phyloP scores from a whole-genome alignment of 1,284 basidiomycete species.

The Inonotus obliquus region DNA sequence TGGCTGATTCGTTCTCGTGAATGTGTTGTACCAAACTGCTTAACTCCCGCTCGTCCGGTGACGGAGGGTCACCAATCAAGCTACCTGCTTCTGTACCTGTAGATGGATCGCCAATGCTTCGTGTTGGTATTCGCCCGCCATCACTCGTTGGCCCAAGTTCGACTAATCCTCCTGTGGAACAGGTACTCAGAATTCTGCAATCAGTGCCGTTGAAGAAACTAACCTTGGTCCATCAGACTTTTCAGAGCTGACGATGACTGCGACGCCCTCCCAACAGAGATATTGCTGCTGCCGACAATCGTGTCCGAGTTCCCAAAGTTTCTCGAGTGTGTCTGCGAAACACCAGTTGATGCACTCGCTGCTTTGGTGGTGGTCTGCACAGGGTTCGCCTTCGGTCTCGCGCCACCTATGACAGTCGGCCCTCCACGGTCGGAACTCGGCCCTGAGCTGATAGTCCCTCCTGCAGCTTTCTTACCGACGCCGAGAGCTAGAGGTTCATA shows the following conservation, averaged over 20 bases:
- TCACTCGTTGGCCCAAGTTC: constrained; percentile 45
- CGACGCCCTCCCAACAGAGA: constrained; percentile 25
- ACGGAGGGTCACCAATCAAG: constrained; percentile 10
- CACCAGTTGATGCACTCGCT: background rate
- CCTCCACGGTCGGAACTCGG: constrained; percentile 5
- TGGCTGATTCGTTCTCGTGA: background rate
- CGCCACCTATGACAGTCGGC: background rate
- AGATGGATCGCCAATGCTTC: constrained; percentile 43
- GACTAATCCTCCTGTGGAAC: constrained; percentile 48
- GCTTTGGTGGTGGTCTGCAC: background rate
- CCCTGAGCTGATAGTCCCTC: constrained; percentile 12
- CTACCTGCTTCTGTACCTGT: constrained; percentile 36
- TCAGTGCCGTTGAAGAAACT: constrained; percentile 11
- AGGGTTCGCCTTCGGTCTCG: background rate
- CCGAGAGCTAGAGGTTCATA: constrained; percentile 31
- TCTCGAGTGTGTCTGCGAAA: background rate
- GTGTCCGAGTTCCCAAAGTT: constrained; percentile 10
- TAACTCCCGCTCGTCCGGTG: constrained; percentile 2
- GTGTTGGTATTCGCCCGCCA: constrained; percentile 39
- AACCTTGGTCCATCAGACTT: constrained; percentile 67
- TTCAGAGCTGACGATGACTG: constrained; percentile 48
- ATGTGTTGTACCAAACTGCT: background rate
- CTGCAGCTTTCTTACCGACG: constrained; percentile 33
- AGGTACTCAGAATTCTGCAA: background rate
- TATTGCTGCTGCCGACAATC: constrained; percentile 9